Evolutionary conservation across 2,329 filamentous ascomycete genomes (phyloP), one percentile per base, ranked within the genome.

Genomic region (Drechslerella dactyloides): DNA sequence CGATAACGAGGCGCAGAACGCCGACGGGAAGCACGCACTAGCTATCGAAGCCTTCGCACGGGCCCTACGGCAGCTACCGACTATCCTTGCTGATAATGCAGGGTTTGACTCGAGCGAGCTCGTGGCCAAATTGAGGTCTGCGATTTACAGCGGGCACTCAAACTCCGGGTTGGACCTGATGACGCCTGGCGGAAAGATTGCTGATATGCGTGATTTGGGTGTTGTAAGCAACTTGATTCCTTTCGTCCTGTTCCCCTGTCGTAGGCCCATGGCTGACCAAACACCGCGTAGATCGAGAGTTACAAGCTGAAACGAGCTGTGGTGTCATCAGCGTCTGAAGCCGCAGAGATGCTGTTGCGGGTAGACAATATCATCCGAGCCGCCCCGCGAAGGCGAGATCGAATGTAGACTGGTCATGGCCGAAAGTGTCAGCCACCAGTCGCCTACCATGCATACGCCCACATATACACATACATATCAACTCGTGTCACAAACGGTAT

Each of bases 261-360:
- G 23, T 13, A 15, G 37, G 15, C 13, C 37, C 37, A 42, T 33
- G 23, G 24, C 55, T 44, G 30, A 48, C 55, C 46, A 42, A 55
- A 55, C 10, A 1, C 33, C 35, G 19, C 53, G n/a, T 44, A 73
- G 75, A 89, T 99, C 76, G 94, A 99, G 83, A 96, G 91, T 81
- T 97, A 97, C 85, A 99, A 99, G 85, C 83, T 99, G 79, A 99
- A 99, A 86, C 89, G 87, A 79, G 94, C 94, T n/a, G 94, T 99
- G 61, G 94, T 99, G 57, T 96, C 90, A 59, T 96, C 92, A 73
- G 94, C 94, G 21, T 96, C 91, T 68, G 94, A 99, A 82, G 94
- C 94, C 74, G 93, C 94, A 75, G 94, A 99, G 86, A 91, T 96
- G 84, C 85, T 99, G 74, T 84, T 99, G 75, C 87, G 94, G 79